Evolutionary conservation across 352 stramenopile species (phyloP).

Genomic region (Pythium periplocum): DNA sequence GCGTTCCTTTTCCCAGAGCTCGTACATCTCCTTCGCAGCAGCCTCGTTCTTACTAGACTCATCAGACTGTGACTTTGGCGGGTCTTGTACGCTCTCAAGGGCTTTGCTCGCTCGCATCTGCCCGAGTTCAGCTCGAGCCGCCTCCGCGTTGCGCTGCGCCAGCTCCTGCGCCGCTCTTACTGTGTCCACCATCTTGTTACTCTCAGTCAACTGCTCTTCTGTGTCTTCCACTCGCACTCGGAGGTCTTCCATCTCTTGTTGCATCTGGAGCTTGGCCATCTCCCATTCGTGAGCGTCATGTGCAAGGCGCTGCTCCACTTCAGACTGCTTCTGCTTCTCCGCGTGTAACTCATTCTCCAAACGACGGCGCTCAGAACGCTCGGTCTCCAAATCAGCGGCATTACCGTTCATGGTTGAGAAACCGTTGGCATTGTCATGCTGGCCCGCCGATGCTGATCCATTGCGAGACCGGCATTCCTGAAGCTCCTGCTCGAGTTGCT

Average conservation of each 20-base stretch:
- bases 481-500: slow-evolving; percentile 46
- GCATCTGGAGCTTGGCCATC: slow-evolving; percentile 28
- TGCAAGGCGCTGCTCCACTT: slow-evolving; percentile 19
- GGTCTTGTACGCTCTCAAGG: slow-evolving; percentile 1
- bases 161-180: slow-evolving; percentile 15
- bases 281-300: slow-evolving; percentile 22
- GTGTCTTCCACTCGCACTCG: slow-evolving; percentile 15
- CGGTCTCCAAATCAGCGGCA: slow-evolving; percentile 25
- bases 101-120: not conserved
- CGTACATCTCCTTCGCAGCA: slow-evolving; percentile 21
- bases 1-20: slow-evolving; percentile 23
- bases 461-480: not conserved
- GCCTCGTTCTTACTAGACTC: slow-evolving; percentile 13
- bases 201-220: slow-evolving; percentile 24
- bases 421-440: too few relatives aligned
- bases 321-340: slow-evolving; percentile 15
- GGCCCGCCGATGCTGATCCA: too few relatives aligned
- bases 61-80: not conserved
- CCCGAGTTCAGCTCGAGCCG: slow-evolving; percentile 9
- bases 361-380: slow-evolving; percentile 16
- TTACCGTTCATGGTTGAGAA: too few relatives aligned
- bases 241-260: slow-evolving; percentile 22
- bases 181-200: slow-evolving; percentile 29
- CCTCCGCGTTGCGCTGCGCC: slow-evolving; percentile 11
- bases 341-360: slow-evolving; percentile 16